phyloP scores from a whole-genome alignment of 352 stramenopile species.

The Pythium rhizo-oryzae region DNA sequence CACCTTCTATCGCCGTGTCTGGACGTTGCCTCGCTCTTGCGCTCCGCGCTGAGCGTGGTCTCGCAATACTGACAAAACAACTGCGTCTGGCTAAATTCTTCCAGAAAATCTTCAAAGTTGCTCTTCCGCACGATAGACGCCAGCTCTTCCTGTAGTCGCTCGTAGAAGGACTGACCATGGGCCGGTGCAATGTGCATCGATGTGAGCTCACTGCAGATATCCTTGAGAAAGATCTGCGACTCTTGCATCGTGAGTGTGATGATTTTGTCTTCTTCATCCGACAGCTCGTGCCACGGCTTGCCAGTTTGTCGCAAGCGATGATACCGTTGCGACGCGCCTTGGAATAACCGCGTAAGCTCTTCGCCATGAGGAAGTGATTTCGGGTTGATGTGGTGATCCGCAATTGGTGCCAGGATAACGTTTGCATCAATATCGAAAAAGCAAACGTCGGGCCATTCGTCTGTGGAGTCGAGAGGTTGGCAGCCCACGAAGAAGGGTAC shows the following conservation, averaged over 20 bases:
- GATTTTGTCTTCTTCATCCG: slow-evolving; percentile 77
- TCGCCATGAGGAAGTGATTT: slow-evolving; percentile 59
- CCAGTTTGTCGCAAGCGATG: slow-evolving; percentile 39
- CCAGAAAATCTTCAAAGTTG: slow-evolving; percentile 67
- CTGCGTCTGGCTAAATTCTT: slow-evolving; percentile 87
- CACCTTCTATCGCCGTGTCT: neutral
- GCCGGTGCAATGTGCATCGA: slow-evolving; percentile 48
- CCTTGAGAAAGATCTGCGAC: slow-evolving; percentile 66
- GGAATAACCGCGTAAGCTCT: slow-evolving; percentile 62
- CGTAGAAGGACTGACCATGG: slow-evolving; percentile 53
- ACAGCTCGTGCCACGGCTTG: slow-evolving; percentile 81
- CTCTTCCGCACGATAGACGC: slow-evolving; percentile 70
- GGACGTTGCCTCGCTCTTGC: neutral
- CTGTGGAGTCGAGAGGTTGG: slow-evolving; percentile 56
- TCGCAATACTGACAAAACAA: slow-evolving; percentile 89
- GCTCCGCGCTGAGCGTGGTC: slow-evolving; percentile 50
- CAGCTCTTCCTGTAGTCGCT: slow-evolving; percentile 77
- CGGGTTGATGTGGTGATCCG: slow-evolving; percentile 46
- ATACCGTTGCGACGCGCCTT: slow-evolving; percentile 56
- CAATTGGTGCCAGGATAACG: slow-evolving; percentile 45
- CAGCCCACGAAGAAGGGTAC: slow-evolving; percentile 81
- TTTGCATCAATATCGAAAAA: slow-evolving; percentile 84
- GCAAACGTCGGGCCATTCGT: slow-evolving; percentile 81
- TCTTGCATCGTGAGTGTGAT: slow-evolving; percentile 75
- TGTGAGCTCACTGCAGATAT: slow-evolving; percentile 73